These are phyloP conservation scores for Nemania sp. DNA, from an alignment of 2,329 filamentous ascomycete species.

Conservation along the genomic window DNA sequence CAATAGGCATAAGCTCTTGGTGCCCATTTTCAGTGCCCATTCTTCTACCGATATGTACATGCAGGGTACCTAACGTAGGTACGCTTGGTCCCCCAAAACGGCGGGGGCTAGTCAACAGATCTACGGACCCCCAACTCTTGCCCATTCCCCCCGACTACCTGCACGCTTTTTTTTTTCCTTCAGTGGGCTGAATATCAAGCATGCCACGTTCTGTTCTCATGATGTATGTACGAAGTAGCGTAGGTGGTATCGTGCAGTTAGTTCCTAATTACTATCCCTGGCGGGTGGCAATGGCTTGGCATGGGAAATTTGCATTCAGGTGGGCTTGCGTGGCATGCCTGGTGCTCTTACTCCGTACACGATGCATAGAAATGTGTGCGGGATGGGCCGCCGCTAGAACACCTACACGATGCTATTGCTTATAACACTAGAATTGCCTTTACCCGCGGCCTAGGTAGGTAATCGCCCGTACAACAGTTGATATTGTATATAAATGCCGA, in stretches of 20 bases:
- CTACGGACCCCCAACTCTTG: constrained; percentile 16
- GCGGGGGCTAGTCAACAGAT: constrained; percentile 25
- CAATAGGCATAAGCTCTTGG: too few relatives aligned
- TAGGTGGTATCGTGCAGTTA: too few relatives aligned
- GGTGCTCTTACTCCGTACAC: too few relatives aligned
- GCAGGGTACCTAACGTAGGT: constrained; percentile 1
- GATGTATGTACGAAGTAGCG: too few relatives aligned
- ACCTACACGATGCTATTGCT: constrained; percentile 12
- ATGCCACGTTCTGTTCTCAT: constrained; percentile 7
- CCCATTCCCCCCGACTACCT: constrained; percentile 9
- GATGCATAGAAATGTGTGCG: constrained; percentile 9
- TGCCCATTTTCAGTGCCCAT: too few relatives aligned
- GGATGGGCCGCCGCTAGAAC: constrained; percentile 23
- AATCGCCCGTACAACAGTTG: neutral
- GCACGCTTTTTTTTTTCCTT: constrained; percentile 5
- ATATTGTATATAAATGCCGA: constrained; percentile 12
- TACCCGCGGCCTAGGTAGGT: neutral
- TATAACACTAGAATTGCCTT: neutral
- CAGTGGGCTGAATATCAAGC: constrained; percentile 13
- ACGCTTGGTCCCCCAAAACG: constrained; percentile 1
- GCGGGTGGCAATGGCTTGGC: constrained; percentile 6
- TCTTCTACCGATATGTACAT: neutral
- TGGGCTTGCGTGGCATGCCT: constrained; percentile 6
- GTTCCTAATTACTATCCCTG: too few relatives aligned
- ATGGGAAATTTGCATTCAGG: neutral